Evolutionary conservation across 345 rosid genomes (phyloP), one percentile per base, ranked within the genome.

Genomic region (Dipteronia sinensis): DNA sequence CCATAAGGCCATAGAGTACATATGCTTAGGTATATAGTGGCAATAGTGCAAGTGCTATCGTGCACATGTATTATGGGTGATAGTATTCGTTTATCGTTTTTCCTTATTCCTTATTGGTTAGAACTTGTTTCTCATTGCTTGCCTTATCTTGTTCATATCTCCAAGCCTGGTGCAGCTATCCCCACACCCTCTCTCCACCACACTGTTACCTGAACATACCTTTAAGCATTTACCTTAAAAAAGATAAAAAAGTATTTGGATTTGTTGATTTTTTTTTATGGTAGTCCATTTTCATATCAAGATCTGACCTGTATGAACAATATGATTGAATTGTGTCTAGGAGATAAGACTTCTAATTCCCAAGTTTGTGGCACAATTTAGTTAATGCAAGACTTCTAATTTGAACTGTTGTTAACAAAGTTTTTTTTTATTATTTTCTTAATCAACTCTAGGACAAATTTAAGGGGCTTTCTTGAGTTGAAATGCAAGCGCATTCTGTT

Each of bases 51-150:
- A 61, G 72, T 46, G 75, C 76, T 42, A 42, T 10, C 5, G 8
- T 46, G 51, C 76, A 56, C 44, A 4, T 63, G 70, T 49, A 42
- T 10, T 20, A 65, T 64, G 31, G 38, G 29, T 72, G 78, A 46
- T 74, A 67, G 61, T 27, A 9, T 40, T 71, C 66, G 51, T 71
- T 3, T 23, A 53, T 72, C 51, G 58, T 58, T 42, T 59, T 55
- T 55, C 27, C 22, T 29, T 68, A 72, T 55, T 55, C 27, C 22
- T 29, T 68, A 72, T 67, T 76, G 7, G 69, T 55, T 38, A 56
- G 73, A 76, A 74, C 77, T 73, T 40, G 76, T 56, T 71, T 51
- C 19, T 55, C 65, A 74, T 80, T 64, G 58, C 12, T 44, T 25
- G 22, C 40, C 27, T 77, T 12, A n/a, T 2, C 46, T 59, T 83